These are phyloP conservation scores for Porpolomopsis calyptriformis DNA, from an alignment of 768 basidiomycete species.

Conservation along the genomic window DNA sequence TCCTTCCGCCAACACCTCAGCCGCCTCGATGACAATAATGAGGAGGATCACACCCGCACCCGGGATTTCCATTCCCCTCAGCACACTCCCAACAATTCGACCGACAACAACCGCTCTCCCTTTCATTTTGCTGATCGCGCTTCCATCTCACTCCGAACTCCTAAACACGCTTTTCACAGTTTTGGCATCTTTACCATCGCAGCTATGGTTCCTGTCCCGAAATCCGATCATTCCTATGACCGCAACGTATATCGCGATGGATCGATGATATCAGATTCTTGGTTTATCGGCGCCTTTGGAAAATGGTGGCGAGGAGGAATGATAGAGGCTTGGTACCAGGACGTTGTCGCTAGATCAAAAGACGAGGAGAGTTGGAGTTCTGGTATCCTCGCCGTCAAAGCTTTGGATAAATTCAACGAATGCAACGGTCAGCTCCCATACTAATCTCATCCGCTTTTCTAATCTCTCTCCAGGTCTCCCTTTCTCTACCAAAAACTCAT, in stretches of 20 bases:
- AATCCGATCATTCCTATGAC: conserved; percentile 19
- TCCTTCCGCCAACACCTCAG: conserved; percentile 92
- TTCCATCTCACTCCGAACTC: conserved; percentile 85
- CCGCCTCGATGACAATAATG: conserved; percentile 59
- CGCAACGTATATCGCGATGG: conserved; percentile 32
- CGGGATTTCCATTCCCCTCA: conserved; percentile 15
- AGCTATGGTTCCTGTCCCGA: conserved; percentile 50
- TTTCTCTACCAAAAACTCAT: conserved; percentile 39
- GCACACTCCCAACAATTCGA: conserved; percentile 17
- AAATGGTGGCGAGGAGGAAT: conserved; percentile 82
- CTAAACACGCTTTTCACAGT: conserved; percentile 75
- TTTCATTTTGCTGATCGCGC: conserved; percentile 91
- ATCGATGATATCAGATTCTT: conserved; percentile 59
- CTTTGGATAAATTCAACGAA: conserved; percentile 57
- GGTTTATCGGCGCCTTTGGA: conserved; percentile 88
- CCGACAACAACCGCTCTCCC: conserved; percentile 32
- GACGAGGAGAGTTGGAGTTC: conserved; percentile 69
- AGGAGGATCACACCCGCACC: conserved; percentile 38
- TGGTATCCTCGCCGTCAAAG: conserved; percentile 67
- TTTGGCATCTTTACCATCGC: conserved; percentile 86
- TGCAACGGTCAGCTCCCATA: conserved; percentile 43
- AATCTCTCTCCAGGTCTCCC: conserved; percentile 31
- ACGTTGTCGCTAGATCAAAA: conserved; percentile 50
- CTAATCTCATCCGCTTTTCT: not conserved
- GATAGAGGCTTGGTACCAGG: conserved; percentile 73